A percentile compares a stretch with the other conserved stretches of the same genome.
Evolutionary conservation across 2,329 filamentous ascomycete species (phyloP).

Genomic region (Rhexocercosporidium sp.): DNA sequence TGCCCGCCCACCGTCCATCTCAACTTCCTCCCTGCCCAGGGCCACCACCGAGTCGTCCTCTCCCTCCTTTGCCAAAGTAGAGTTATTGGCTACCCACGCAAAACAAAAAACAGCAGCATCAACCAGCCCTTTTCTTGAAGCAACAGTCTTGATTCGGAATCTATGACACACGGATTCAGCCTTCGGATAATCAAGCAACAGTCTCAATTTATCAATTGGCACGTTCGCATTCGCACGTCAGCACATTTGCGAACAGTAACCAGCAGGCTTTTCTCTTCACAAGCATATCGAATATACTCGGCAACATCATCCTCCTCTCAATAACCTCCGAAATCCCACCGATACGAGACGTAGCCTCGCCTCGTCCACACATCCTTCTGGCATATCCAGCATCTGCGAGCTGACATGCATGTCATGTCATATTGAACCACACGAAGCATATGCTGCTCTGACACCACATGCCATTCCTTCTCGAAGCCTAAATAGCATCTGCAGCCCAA

Average conservation of each 20-base stretch:
- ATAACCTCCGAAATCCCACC: slow-evolving; percentile 1
- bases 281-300: neutral
- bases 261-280: neutral
- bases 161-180: neutral
- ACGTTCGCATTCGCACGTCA: neutral
- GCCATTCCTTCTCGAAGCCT: neutral
- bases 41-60: slow-evolving; percentile 67
- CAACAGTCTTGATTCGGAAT: neutral
- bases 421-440: neutral
- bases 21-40: slow-evolving; percentile 71
- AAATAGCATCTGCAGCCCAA: neutral
- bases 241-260: neutral
- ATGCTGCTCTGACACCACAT: neutral
- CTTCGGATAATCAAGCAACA: neutral
- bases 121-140: slow-evolving; percentile 1
- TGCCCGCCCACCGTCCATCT: slow-evolving; percentile 63
- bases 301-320: neutral
- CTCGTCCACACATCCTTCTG: neutral
- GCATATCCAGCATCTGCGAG: neutral
- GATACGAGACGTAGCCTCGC: slow-evolving; percentile 2
- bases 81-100: slow-evolving; percentile 11
- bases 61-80: slow-evolving; percentile 68
- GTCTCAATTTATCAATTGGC: neutral
- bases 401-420: slow-evolving; percentile 2
- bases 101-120: neutral